Conservation (phyloP, 139 green algal species). For the Chlorella sp. region DNA sequence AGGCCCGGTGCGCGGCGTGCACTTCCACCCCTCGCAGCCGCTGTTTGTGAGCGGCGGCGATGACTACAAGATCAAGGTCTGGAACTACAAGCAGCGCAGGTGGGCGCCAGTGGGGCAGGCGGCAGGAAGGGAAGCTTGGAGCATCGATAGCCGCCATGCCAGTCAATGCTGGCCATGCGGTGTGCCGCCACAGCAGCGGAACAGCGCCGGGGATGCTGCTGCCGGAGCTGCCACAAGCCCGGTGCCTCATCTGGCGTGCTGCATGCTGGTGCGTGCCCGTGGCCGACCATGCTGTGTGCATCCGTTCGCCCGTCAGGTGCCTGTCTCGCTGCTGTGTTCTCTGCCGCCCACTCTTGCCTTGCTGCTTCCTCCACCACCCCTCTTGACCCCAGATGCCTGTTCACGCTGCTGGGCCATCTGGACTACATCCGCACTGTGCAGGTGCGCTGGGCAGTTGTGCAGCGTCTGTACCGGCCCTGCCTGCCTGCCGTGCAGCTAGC, state of each 20-base stretch:
- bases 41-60: constrained; percentile 99
- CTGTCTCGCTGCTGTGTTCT: no score
- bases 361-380: background rate
- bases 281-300: no score
- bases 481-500: no score
- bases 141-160: no score
- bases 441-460: constrained; percentile 41
- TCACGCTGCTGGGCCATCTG: constrained; percentile 98
- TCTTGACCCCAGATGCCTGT: constrained; percentile 80
- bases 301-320: no score
- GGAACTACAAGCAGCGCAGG: constrained; percentile 98
- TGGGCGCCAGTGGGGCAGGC: background rate
- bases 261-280: no score
- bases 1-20: constrained; percentile 94
- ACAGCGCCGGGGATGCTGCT: no score
- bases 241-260: no score
- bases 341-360: background rate
- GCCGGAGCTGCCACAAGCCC: no score
- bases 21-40: constrained; percentile 97
- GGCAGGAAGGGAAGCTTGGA: background rate
- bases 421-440: constrained; percentile 99
- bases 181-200: no score
- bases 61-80: constrained; percentile 99
- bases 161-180: no score
- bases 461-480: no score